A percentile compares a stretch with the other conserved stretches of the same genome.
These are phyloP conservation scores for Brassica balearica DNA, from an alignment of 441 rosid species.

Conservation along the genomic window DNA sequence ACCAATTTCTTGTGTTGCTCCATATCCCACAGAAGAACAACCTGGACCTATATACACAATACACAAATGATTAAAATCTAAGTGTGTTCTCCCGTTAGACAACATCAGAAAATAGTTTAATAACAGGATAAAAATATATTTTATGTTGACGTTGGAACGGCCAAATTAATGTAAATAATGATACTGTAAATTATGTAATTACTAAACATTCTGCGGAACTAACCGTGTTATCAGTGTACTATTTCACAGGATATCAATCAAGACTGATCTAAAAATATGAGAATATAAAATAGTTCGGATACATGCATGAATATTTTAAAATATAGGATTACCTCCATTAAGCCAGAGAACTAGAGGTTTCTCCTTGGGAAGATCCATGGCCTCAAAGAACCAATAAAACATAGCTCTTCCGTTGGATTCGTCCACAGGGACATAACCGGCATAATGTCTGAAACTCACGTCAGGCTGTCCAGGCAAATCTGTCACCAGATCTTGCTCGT, in stretches of 20 bases:
- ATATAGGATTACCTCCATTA: slow-evolving; percentile 75
- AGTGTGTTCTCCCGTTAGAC: slow-evolving; percentile 25
- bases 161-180: not conserved
- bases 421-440: slow-evolving; percentile 80
- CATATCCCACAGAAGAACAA: slow-evolving; percentile 98
- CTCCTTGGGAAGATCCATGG: slow-evolving; percentile 59
- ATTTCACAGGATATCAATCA: slow-evolving; percentile 10
- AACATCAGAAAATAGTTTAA: slow-evolving; percentile 6
- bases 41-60: slow-evolving; percentile 68
- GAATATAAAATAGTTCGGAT: slow-evolving; percentile 10
- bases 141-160: not conserved
- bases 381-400: slow-evolving; percentile 95
- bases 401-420: slow-evolving; percentile 70
- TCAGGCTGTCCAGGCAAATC: slow-evolving; percentile 78
- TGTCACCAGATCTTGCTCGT: slow-evolving; percentile 58
- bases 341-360: slow-evolving; percentile 96
- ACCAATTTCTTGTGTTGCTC: slow-evolving; percentile 88
- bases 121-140: not conserved
- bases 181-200: not conserved
- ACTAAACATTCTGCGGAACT: not conserved
- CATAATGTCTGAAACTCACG: slow-evolving; percentile 71
- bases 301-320: slow-evolving; percentile 10
- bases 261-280: not conserved
- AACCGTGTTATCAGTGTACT: not conserved
- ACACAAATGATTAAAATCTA: slow-evolving; percentile 8